These are phyloP conservation scores for Epipyxis sp. DNA, from an alignment of 108 stramenopile genomes.

Conservation along the genomic window DNA sequence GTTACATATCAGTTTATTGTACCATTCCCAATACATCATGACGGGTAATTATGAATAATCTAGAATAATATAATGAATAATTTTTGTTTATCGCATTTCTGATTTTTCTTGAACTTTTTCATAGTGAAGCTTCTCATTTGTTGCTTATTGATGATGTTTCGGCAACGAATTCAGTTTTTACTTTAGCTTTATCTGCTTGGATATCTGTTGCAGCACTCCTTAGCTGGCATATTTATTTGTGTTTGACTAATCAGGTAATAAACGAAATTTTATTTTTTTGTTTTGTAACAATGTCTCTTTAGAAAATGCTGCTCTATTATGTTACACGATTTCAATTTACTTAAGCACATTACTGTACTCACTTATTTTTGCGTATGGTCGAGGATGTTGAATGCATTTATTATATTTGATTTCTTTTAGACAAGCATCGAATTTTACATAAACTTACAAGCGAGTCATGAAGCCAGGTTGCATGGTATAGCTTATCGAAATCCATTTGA, in stretches of 20 bases:
- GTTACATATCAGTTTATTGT: constrained; percentile 30
- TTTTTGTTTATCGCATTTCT: background rate
- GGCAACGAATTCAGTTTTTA: constrained; percentile 35
- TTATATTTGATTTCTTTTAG: constrained; percentile 27
- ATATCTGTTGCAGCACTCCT: constrained; percentile 39
- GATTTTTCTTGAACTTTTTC: too few species aligned
- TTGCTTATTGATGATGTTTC: background rate
- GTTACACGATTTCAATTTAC: too few species aligned
- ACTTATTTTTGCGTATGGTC: too few species aligned
- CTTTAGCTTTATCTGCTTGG: constrained; percentile 40
- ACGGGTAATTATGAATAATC: background rate
- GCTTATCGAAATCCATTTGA: constrained; percentile 47
- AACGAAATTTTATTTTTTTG: too few species aligned
- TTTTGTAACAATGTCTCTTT: background rate
- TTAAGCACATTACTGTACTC: too few species aligned
- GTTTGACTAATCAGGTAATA: constrained; percentile 27
- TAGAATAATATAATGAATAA: background rate
- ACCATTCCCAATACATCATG: constrained; percentile 9
- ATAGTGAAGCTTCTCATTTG: too few species aligned
- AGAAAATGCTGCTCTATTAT: background rate
- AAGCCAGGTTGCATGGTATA: constrained; percentile 31
- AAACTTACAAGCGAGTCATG: constrained; percentile 34
- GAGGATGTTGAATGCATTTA: too few species aligned
- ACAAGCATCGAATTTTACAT: constrained; percentile 55
- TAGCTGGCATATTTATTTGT: constrained; percentile 45